Evolutionary conservation across 164 flowering plant genomes (phyloP).

Genomic region (Aristolochia californica): DNA sequence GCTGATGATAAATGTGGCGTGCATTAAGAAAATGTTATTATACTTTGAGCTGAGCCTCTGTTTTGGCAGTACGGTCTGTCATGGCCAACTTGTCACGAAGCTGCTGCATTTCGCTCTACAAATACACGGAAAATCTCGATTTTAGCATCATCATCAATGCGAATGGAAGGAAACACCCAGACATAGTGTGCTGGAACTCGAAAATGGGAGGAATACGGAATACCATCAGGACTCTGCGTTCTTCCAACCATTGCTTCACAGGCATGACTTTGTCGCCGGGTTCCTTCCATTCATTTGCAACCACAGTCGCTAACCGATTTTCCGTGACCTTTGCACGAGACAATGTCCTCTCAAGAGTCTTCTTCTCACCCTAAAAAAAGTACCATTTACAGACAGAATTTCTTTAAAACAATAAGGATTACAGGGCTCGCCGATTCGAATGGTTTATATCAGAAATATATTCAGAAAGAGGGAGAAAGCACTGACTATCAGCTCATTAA

Average conservation of each 20-base stretch:
- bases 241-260: slow-evolving; percentile 23
- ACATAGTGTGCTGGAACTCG: not conserved
- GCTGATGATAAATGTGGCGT: too few species aligned
- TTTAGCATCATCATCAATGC: not conserved
- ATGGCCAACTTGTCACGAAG: slow-evolving; percentile 18
- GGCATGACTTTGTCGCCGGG: slow-evolving; percentile 15
- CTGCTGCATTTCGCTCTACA: slow-evolving; percentile 19
- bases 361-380: slow-evolving; percentile 11
- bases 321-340: slow-evolving; percentile 14
- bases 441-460: too few species aligned
- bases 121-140: not conserved
- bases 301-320: slow-evolving; percentile 14
- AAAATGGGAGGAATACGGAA: not conserved
- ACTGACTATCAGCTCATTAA: not conserved
- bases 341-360: slow-evolving; percentile 12
- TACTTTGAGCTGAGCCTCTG: slow-evolving; percentile 17
- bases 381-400: not conserved
- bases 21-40: too few species aligned
- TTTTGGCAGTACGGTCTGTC: slow-evolving; percentile 16
- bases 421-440: too few species aligned
- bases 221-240: slow-evolving; percentile 17
- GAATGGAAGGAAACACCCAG: not conserved
- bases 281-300: slow-evolving; percentile 25
- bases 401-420: too few species aligned
- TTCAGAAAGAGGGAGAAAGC: not conserved